Conservation (phyloP, 768 basidiomycete species). For the Mrakia gelida region DNA sequence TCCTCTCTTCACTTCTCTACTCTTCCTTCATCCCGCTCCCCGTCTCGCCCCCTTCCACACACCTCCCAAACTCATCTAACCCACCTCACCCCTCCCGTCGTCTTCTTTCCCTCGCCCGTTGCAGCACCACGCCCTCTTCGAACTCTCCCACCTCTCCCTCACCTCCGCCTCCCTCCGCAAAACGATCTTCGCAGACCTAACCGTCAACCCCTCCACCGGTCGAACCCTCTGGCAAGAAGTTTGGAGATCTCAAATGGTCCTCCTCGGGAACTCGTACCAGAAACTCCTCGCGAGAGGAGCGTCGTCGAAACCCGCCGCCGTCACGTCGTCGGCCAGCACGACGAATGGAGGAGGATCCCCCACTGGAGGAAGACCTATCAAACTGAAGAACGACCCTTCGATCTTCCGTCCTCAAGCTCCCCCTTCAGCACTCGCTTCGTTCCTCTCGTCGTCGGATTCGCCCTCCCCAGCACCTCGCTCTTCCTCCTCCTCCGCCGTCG, state of each 20-base stretch:
- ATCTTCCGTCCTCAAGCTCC: slow-evolving; percentile 24
- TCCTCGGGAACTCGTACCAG: slow-evolving; percentile 25
- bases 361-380: background rate
- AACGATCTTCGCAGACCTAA: slow-evolving; percentile 26
- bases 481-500: too few species aligned
- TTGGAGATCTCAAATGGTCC: slow-evolving; percentile 30
- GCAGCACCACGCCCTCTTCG: slow-evolving; percentile 29
- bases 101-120: too few species aligned
- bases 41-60: too few species aligned
- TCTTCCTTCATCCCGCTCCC: too few species aligned
- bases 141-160: slow-evolving; percentile 26
- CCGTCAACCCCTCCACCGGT: background rate
- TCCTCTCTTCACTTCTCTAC: background rate
- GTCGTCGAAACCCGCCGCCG: background rate
- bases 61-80: too few species aligned
- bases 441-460: background rate
- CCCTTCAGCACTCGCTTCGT: background rate
- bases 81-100: too few species aligned
- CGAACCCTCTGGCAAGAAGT: slow-evolving; percentile 26
- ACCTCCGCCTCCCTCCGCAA: slow-evolving; percentile 15
- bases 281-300: slow-evolving; percentile 16
- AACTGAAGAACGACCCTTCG: background rate
- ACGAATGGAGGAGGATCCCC: background rate
- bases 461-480: slow-evolving; percentile 1
- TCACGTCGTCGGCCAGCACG: background rate